Evolutionary conservation across 345 rosid species (phyloP).

Genomic region (Turnera subulata): DNA sequence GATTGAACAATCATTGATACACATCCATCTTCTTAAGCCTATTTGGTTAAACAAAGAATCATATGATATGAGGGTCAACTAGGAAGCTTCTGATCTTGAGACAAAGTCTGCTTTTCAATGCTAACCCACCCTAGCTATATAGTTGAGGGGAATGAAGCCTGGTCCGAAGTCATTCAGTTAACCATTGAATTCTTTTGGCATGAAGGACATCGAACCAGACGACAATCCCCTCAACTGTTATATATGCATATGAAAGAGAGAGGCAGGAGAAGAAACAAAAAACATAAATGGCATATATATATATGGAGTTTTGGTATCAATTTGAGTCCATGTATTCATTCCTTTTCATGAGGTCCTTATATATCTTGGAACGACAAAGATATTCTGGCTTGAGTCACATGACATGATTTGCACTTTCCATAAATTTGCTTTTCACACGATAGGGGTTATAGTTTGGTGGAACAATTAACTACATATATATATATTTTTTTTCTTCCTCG

Average conservation of each 20-base stretch:
- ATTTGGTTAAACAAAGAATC: no score
- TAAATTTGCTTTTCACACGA: conserved; percentile 30
- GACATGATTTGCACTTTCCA: conserved; percentile 43
- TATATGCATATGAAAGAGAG: background rate
- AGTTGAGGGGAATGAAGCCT: conserved; percentile 96
- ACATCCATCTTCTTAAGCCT: no score
- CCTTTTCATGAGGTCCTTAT: conserved; percentile 25
- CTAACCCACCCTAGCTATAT: no score
- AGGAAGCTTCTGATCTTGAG: no score
- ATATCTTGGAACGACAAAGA: conserved; percentile 18
- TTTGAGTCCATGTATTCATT: conserved; percentile 5
- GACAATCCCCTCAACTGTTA: conserved; percentile 67
- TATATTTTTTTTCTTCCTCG: no score
- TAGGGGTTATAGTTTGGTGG: no score
- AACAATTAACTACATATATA: no score
- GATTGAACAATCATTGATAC: no score
- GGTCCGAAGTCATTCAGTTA: conserved; percentile 70
- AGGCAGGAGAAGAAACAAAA: background rate
- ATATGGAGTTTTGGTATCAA: background rate
- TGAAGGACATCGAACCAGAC: conserved; percentile 78
- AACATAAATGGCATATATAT: no score
- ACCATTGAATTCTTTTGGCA: conserved; percentile 1
- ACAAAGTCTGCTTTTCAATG: no score
- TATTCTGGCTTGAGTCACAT: conserved; percentile 22
- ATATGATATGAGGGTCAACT: no score